Evolutionary conservation across 1,139 yeast species (phyloP).

Genomic region (Suhomyces kunorum): DNA sequence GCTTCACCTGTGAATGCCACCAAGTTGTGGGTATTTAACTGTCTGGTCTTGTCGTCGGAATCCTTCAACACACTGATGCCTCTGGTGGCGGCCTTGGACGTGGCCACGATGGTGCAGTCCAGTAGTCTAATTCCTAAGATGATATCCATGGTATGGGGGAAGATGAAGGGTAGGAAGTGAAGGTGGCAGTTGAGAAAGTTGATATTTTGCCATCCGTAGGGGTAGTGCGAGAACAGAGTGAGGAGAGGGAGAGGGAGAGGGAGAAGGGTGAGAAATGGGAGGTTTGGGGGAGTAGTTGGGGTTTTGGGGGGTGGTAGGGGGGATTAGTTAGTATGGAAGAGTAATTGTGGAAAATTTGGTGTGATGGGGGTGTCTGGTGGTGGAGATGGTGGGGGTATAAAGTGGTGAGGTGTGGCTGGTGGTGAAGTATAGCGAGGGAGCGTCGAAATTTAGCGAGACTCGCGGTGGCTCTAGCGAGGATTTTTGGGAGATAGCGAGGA

Average conservation of each 20-base stretch:
- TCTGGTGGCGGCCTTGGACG: conserved; percentile 91
- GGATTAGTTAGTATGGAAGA: no score
- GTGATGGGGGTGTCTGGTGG: no score
- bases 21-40: conserved; percentile 71
- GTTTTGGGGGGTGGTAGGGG: no score
- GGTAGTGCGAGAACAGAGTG: conserved; percentile 7
- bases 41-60: conserved; percentile 84
- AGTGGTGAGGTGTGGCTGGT: no score
- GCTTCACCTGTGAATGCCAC: conserved; percentile 95
- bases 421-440: no score
- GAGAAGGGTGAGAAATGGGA: not conserved
- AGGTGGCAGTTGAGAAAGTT: no score
- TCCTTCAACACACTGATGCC: conserved; percentile 89
- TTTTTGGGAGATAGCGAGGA: no score
- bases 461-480: no score
- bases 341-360: no score
- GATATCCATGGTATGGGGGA: conserved; percentile 66
- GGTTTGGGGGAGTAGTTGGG: no score
- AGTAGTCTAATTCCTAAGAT: conserved; percentile 80
- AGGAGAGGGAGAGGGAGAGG: not conserved
- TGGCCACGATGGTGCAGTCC: conserved; percentile 82
- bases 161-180: not conserved
- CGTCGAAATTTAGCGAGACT: no score
- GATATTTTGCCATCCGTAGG: conserved; percentile 10
- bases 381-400: no score